A percentile compares a stretch with the other conserved stretches of the same genome.
Conservation (phyloP, 495 filamentous ascomycete genomes). For the Hypomontagnella monticulosa region DNA sequence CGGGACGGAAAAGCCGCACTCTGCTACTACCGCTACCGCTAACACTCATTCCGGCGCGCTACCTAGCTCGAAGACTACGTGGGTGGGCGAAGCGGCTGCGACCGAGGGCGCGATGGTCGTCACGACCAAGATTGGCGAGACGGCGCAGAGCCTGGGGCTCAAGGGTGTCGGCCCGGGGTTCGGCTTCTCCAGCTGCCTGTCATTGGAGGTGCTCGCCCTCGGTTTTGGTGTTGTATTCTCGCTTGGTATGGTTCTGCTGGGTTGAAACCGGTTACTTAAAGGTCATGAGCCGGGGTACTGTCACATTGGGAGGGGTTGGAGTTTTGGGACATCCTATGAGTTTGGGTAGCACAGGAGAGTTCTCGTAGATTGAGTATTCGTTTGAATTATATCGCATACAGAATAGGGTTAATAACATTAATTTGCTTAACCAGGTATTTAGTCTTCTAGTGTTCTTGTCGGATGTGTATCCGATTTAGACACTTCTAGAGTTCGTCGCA, state of each 20-base stretch:
- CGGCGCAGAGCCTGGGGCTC: conserved; percentile 15
- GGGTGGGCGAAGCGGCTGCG: not conserved
- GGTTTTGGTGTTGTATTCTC: conserved; percentile 13
- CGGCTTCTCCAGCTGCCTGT: conserved; percentile 19
- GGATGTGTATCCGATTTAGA: no score
- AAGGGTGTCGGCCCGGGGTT: conserved; percentile 3
- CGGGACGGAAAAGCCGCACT: not conserved
- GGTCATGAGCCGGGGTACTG: not conserved
- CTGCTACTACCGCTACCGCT: not conserved
- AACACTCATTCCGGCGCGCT: no score
- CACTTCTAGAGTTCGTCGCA: no score
- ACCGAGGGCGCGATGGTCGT: conserved; percentile 20
- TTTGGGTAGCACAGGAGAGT: conserved; percentile 1
- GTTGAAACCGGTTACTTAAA: conserved; percentile 16
- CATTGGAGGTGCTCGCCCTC: conserved; percentile 9
- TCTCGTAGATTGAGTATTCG: not conserved
- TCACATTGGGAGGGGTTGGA: no score
- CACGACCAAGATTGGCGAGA: conserved; percentile 34
- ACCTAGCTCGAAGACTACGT: not conserved
- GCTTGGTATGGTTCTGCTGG: conserved; percentile 20
- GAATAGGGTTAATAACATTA: no score
- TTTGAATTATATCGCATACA: conserved; percentile 6
- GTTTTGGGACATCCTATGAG: no score
- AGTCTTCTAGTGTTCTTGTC: not conserved
- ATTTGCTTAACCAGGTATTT: not conserved